Evolutionary conservation across 345 rosid genomes (phyloP), one percentile per base, ranked within the genome.

Genomic region (Triadica sebifera): DNA sequence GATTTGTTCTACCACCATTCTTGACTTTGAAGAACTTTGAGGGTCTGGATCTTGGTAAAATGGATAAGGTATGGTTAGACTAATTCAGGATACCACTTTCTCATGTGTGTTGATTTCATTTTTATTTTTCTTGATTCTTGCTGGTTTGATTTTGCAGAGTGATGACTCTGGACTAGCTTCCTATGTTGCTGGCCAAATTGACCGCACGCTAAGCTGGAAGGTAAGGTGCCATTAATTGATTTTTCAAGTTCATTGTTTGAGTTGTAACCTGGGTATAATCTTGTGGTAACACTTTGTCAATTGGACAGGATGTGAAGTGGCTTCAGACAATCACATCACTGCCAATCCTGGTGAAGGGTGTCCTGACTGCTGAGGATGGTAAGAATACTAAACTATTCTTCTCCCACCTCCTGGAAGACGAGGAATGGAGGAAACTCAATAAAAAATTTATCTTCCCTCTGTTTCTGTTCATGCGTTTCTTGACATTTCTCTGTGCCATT

Each of bases 331-430:
- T 95, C 79, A 95, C 99, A 46, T 84, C 87, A 10, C 76, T 95
- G 78, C 99, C 99, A 41, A 93, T 95, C 85, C 88, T 95, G 56
- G 91, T 93, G 71, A 95, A 95, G 84, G 99, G 99, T 76, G 91
- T 91, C 17, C 80, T 95, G 49, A 92, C 97, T 77, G 93, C 97
- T 45, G 98, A 93, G 82, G 98, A 95, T 78, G 72, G 99, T 93
- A 84, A 84, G 78, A 56, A 68, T 80, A 68, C 70, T 66, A 17
- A 61, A 10, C 59, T n/a, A 12, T 41, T 34, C 72, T 51, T 77
- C 17, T 29, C 25, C 37, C 15, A 46, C 19, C 16, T 53, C 8
- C 47, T 17, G 20, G 45, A 3, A 17, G 51, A 45, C 12, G 2
- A 16, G 20, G 5, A 13, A 65, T 3, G 8, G 57, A 24, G 46